Evolutionary conservation across 2,329 filamentous ascomycete species (phyloP).

Genomic region (Colletotrichum liaoningense): DNA sequence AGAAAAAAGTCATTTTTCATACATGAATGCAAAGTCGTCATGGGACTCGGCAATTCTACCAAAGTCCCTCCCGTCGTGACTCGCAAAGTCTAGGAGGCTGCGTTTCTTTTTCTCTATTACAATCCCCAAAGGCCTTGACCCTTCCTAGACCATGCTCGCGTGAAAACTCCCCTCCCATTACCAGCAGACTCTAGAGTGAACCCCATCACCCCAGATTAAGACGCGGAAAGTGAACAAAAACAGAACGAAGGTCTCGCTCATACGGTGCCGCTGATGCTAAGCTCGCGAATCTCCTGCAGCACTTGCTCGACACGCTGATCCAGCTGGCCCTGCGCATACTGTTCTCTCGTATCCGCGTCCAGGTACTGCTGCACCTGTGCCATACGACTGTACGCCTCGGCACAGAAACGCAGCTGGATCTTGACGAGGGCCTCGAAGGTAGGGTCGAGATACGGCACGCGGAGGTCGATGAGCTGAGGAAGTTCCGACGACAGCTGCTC

Average conservation of each 20-base stretch:
- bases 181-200: neutral
- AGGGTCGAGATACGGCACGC: constrained; percentile 96
- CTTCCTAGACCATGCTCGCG: neutral
- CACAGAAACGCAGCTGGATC: constrained; percentile 97
- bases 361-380: constrained; percentile 99
- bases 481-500: constrained; percentile 94
- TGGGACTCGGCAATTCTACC: neutral
- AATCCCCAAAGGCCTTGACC: neutral
- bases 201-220: neutral
- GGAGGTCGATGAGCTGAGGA: constrained; percentile 94
- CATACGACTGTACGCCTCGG: constrained; percentile 97
- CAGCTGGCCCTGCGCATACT: constrained; percentile 93
- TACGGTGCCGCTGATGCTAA: constrained; percentile 87
- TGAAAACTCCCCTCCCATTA: constrained; percentile 10
- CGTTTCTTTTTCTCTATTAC: constrained; percentile 18
- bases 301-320: constrained; percentile 95
- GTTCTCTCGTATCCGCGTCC: constrained; percentile 93
- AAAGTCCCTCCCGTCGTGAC: neutral
- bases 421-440: constrained; percentile 98
- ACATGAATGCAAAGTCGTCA: constrained; percentile 18
- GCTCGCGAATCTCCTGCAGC: constrained; percentile 93
- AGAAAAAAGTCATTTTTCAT: constrained; percentile 28
- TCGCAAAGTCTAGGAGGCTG: constrained; percentile 13
- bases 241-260: constrained; percentile 44
- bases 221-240: neutral